Evolutionary conservation across 768 basidiomycete genomes (phyloP).

Genomic region (Cystobasidium ongulense): DNA sequence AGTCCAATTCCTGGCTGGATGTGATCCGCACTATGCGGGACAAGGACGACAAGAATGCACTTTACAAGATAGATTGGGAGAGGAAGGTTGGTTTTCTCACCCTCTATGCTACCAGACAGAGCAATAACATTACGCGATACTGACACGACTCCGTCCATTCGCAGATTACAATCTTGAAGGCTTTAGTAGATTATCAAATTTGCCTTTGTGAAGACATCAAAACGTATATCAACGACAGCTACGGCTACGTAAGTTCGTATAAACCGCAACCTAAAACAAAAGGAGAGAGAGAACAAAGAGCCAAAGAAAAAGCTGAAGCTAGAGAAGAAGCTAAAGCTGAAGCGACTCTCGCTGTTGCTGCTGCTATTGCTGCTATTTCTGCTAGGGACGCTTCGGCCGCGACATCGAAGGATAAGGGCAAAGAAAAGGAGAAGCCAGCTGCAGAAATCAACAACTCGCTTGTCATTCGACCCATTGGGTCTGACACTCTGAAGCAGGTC

Average conservation of each 20-base stretch:
- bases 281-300: not conserved
- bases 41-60: conserved; percentile 5
- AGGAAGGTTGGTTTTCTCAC: conserved; percentile 6
- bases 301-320: conserved; percentile 6
- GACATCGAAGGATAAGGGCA: not conserved
- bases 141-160: not conserved
- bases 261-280: not conserved
- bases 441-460: not conserved
- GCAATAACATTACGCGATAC: not conserved
- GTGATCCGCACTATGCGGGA: not conserved
- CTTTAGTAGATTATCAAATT: conserved; percentile 17
- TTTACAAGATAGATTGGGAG: conserved; percentile 14
- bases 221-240: conserved; percentile 13
- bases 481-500: not conserved
- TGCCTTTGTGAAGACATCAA: not conserved
- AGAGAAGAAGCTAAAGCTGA: conserved; percentile 12
- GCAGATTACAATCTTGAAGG: conserved; percentile 5
- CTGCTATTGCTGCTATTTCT: not conserved
- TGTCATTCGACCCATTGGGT: not conserved
- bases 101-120: not conserved
- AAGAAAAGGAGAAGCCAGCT: not conserved
- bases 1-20: not conserved
- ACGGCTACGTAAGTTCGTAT: conserved; percentile 1
- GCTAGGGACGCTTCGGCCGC: not conserved
- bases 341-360: not conserved